These are phyloP conservation scores for Lithocarpus polystachyus DNA, from an alignment of 306 rosid species.

Conservation along the genomic window DNA sequence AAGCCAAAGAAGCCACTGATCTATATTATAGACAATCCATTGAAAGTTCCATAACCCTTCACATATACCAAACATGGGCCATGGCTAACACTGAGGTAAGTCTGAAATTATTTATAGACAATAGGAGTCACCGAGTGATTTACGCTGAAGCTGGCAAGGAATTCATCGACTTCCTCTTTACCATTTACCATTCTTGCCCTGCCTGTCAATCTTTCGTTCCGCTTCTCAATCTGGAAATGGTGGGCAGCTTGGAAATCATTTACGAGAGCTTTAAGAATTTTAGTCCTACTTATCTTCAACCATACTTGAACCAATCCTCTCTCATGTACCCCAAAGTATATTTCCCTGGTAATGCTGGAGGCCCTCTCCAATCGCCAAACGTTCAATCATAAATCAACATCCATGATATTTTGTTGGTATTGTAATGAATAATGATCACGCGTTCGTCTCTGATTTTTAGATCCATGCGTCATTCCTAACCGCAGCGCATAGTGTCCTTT, in stretches of 20 bases:
- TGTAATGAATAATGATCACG: not conserved
- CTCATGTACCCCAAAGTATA: not conserved
- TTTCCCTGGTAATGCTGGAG: not conserved
- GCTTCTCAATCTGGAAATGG: not conserved
- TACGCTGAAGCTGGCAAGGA: not conserved
- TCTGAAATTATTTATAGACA: too few species aligned
- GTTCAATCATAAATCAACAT: not conserved
- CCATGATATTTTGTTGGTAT: not conserved
- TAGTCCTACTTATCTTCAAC: not conserved
- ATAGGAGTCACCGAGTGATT: not conserved
- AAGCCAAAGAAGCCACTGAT: too few species aligned
- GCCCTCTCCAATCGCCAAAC: not conserved
- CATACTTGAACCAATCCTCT: not conserved
- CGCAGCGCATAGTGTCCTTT: not conserved
- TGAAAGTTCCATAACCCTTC: too few species aligned
- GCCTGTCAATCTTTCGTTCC: not conserved
- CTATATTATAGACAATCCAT: too few species aligned
- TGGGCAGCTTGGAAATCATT: not conserved
- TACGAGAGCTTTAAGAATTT: constrained; percentile 19
- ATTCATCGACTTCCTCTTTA: constrained; percentile 21
- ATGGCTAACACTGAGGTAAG: not conserved
- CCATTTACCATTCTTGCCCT: constrained; percentile 1
- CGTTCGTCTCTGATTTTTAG: not conserved
- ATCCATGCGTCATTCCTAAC: too few species aligned
- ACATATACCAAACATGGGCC: too few species aligned